Evolutionary conservation across 2,329 filamentous ascomycete species (phyloP), one percentile per base, ranked within the genome.

Genomic region (Akanthomyces lecanii): DNA sequence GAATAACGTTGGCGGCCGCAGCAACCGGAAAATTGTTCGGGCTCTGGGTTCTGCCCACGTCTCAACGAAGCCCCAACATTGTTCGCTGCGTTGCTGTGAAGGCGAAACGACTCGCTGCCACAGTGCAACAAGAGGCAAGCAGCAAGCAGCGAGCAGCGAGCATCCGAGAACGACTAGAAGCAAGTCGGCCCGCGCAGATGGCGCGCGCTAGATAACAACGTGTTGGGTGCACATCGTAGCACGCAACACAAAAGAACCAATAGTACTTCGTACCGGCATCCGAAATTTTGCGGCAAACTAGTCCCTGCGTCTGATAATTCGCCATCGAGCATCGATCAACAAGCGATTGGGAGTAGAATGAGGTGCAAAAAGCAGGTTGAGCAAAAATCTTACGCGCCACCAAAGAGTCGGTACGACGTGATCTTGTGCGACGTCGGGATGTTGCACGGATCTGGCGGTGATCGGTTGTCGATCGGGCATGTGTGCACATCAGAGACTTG

Each of bases 371-470:
- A 16, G 18, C 21, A 60, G 21, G 28, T 48, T 45, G 55, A 48
- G 18, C 21, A 38, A 33, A 2, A 23, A 16, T 25, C 33, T 12
- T 36, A 36, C 8, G 33, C 4, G 8, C 33, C 33, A 36, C 33
- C 33, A 30, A 38, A 45, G 25, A 51, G 47, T 23, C 11, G 36
- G 58, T 61, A 38, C n/a, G n/a, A 45, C 42, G 33, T 54, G 42
- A 54, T 54, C 51, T 54, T 47, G 59, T 52, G 47, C 23, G 36
- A 44, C 28, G 30, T 30, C 38, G 8, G 25, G 30, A 18, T 50
- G 47, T 62, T 21, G 51, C 50, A 62, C 50, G 40, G 59, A 62
- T 61, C 59, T 54, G 50, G 50, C 50, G 50, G 59, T 61, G 59
- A 54, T 61, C 40, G 59, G 21, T 38, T 40, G 23, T 12, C 38